Evolutionary conservation across 192 early-diverging fungal species (phyloP).

Genomic region (Pilaira anomala): DNA sequence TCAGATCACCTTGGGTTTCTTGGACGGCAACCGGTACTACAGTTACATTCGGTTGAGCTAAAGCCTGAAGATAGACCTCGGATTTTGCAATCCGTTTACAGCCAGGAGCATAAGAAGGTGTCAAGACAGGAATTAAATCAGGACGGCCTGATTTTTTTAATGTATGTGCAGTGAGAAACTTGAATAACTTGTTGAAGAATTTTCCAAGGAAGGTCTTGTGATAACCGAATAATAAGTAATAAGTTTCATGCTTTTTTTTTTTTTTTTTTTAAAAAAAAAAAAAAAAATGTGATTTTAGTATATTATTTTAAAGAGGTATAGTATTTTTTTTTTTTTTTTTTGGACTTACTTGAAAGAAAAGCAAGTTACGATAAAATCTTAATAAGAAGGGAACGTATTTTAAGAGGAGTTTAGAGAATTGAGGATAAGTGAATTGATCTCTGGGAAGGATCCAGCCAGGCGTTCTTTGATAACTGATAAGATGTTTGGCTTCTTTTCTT

Average conservation of each 20-base stretch:
- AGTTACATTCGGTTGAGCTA: conserved; percentile 30
- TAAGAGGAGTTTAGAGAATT: conserved; percentile 37
- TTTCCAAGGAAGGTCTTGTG: conserved; percentile 37
- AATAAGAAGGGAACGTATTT: conserved; percentile 38
- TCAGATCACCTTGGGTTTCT: conserved; percentile 26
- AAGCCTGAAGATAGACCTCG: conserved; percentile 16
- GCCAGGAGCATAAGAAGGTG: conserved; percentile 36
- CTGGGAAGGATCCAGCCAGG: conserved; percentile 47
- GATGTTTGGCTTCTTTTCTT: conserved; percentile 35
- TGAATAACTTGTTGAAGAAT: conserved; percentile 30
- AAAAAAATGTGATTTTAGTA: too few relatives aligned
- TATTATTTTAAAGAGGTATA: too few relatives aligned
- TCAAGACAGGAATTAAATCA: conserved; percentile 32
- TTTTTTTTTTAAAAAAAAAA: not conserved
- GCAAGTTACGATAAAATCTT: conserved; percentile 11
- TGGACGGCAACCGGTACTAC: conserved; percentile 34
- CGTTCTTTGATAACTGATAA: conserved; percentile 52
- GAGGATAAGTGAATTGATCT: conserved; percentile 31
- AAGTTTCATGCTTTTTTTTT: conserved; percentile 34
- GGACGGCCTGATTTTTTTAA: conserved; percentile 27
- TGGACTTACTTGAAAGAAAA: conserved; percentile 20
- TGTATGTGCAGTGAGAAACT: conserved; percentile 29
- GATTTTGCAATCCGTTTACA: conserved; percentile 45
- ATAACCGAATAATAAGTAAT: conserved; percentile 42
- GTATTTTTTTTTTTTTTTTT: conserved; percentile 37